Base-by-base conservation (phyloP, 139 green algal species). In the Coccomyxa sp. region DNA sequence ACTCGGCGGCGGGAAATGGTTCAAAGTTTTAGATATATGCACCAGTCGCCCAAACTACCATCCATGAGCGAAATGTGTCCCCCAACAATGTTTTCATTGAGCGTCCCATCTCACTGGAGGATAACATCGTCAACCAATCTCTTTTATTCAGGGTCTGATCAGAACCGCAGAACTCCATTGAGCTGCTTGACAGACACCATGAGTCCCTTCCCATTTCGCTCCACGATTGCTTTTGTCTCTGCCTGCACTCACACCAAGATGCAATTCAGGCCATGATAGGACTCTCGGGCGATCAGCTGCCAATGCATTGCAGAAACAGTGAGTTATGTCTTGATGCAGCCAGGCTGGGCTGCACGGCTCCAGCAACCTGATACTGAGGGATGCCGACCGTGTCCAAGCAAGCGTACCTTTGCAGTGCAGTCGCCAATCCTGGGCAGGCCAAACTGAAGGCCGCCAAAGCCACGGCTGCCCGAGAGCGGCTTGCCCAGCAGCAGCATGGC, bases 151-250 rank as follows among this genome's bases (percentile, higher is more conserved):
- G 38, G 38, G 38, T 51, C 38, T 51, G 1, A 80, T 79, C 67
- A 83, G 32, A 83, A 45, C 32, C 80, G 80, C 67, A 83, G 67
- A 21, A 83, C 80, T 13, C 30, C 80, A 30, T 83, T 83, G 21
- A 83, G 80, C 80, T 83, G 80, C 67, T 59, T 68, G 23, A 83
- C 10, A 27, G 31, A 59, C 21, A 83, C 9, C 38, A 67, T 17
- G 38, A 83, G 67, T 51, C 80, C 80, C 13, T 79, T 60, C 10
- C 80, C 80, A 18, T 79, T 51, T 13, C 80, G 67, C 18, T 67
- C 25, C 32, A 59, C 67, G 25, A 57, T 79, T 11, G 23, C 67
- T 32, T 79, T 83, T 66, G 30, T 27, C 80, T 83, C 80, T 11
- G n/a, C 67, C 80, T 83, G 67, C 32, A 77, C 13, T 32, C 16